These are phyloP conservation scores for Penicillium salamii DNA, from an alignment of 495 filamentous ascomycete species.

Conservation along the genomic window DNA sequence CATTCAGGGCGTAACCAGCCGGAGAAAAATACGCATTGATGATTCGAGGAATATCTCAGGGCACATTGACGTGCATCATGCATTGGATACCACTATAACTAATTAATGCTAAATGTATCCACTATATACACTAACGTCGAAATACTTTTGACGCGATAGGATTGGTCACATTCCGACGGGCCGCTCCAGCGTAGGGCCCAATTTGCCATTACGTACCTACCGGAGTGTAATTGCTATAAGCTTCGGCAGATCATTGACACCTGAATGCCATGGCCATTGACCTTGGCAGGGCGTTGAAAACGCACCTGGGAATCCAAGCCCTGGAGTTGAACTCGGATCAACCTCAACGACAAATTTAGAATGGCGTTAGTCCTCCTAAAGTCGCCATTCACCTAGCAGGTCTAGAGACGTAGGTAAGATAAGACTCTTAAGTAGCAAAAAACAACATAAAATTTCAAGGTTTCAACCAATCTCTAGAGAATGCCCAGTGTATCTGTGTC, in stretches of 20 bases:
- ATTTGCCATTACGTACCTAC: neutral
- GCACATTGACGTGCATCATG: neutral
- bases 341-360: too few species aligned
- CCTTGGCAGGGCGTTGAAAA: too few species aligned
- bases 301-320: too few species aligned
- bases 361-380: too few species aligned
- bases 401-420: too few species aligned
- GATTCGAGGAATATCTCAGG: neutral
- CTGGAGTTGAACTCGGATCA: too few species aligned
- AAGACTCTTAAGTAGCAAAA: too few species aligned
- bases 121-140: neutral
- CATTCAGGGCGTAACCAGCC: neutral
- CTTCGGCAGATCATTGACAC: neutral
- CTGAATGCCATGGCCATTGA: neutral
- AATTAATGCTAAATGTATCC: neutral
- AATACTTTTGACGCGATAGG: neutral
- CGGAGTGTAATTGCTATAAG: neutral
- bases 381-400: too few species aligned
- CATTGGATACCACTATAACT: neutral
- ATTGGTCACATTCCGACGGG: neutral
- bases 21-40: neutral
- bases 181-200: constrained; percentile 8
- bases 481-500: too few species aligned
- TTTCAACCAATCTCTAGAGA: too few species aligned
- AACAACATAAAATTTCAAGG: too few species aligned